Percentiles rank a stretch among this genome's conserved stretches.
These are phyloP conservation scores for Allantophomopsis cytisporea DNA, from an alignment of 2,329 filamentous ascomycete genomes.

Conservation along the genomic window DNA sequence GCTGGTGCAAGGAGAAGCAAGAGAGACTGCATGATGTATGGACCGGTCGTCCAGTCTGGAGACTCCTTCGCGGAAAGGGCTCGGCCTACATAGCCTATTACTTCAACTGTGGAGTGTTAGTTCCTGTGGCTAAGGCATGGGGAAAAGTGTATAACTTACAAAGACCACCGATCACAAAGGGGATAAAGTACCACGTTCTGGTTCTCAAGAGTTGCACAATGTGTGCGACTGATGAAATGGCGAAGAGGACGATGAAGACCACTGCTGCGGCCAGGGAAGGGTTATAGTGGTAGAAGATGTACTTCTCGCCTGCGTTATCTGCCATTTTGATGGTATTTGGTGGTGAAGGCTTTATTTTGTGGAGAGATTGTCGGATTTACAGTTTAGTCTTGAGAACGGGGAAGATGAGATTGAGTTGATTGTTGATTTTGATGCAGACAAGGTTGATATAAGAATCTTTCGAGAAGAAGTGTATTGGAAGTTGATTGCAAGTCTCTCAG, in stretches of 20 bases:
- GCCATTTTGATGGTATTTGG: too few species aligned
- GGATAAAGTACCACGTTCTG: slow-evolving; percentile 31
- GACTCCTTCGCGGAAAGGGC: slow-evolving; percentile 2
- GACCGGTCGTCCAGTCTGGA: slow-evolving; percentile 2
- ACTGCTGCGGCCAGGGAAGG: slow-evolving; percentile 28
- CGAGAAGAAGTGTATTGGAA: too few species aligned
- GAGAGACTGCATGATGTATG: slow-evolving; percentile 22
- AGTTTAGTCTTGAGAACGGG: too few species aligned
- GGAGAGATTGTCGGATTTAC: too few species aligned
- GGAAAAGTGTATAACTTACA: slow-evolving; percentile 19
- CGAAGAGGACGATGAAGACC: slow-evolving; percentile 24
- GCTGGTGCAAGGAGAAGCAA: slow-evolving; percentile 22
- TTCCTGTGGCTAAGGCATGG: neutral
- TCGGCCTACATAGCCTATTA: slow-evolving; percentile 5
- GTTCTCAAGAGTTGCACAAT: slow-evolving; percentile 21
- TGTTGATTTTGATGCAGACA: too few species aligned
- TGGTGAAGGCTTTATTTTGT: too few species aligned
- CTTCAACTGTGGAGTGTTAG: slow-evolving; percentile 5
- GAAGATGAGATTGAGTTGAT: too few species aligned
- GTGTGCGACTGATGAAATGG: slow-evolving; percentile 20
- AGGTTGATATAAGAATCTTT: too few species aligned
- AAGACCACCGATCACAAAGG: slow-evolving; percentile 30
- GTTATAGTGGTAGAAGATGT: slow-evolving; percentile 27
- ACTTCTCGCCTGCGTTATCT: too few species aligned
- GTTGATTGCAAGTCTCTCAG: too few species aligned